Evolutionary conservation across 768 basidiomycete species (phyloP), one percentile per base, ranked within the genome.

Genomic region (Amanita brunnescens): DNA sequence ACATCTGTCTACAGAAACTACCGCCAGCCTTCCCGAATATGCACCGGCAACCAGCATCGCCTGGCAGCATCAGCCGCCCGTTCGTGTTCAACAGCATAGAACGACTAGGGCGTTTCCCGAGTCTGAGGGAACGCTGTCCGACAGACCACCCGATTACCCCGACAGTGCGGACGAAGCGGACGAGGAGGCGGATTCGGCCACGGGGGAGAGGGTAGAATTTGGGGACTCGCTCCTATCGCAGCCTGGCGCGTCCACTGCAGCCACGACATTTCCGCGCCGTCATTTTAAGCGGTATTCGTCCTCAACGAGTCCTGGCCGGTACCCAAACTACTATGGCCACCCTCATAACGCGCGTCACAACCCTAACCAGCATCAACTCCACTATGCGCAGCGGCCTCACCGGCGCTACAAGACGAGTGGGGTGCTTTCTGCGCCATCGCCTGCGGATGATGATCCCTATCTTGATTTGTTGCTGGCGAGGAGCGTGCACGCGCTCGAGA

Each of bases 401-500:
- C 18, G 34, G 14, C 24, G 33, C 18, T 46, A 16, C 24, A 46
- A 20, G 20, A 5, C 51, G 21, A 30, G 20, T n/a, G 14, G 9
- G 2, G 16, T 16, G 16, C 33, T 34, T 2, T 33, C 51, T 5
- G 47, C 18, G 26, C 41, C 51, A 21, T 52, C 51, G 44, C 46
- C n/a, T n/a, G n/a, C 52, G 14, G 47, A 57, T 58, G 43, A 62
- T 53, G 82, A 85, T 62, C 76, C 77, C 10, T 81, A 77, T 58
- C 74, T 90, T 23, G 90, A 91, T 64, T 76, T 83, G n/a, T 70
- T 91, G 13, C 74, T 91, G 1, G 86, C 81, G 52, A 80, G 89
- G 55, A 89, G 87, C 56, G 86, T 91, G 12, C 81, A 89, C 65
- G 89, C 89, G 1, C 72, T 92, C 7, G 90, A 91, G 62, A 82